Conservation (phyloP, 1,139 yeast species). For the Protomyces pachydermus region DNA sequence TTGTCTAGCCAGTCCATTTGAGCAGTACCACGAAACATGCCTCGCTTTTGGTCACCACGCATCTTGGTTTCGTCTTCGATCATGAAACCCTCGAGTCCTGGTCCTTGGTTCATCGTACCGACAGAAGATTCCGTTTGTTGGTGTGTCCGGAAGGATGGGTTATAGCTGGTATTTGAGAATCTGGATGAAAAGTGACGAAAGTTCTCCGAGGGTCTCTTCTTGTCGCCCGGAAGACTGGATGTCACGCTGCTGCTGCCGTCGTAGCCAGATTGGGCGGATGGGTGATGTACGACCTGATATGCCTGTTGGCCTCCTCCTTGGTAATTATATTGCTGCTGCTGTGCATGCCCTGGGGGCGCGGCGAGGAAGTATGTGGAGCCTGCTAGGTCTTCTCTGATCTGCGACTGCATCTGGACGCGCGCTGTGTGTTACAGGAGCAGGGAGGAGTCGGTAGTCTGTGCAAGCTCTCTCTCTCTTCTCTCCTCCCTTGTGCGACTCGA, state of each 20-base stretch:
- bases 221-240: background rate
- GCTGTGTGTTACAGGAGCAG: too few species aligned
- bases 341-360: conserved; percentile 21
- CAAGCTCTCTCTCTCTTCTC: too few species aligned
- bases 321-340: background rate
- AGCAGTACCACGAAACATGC: conserved; percentile 2
- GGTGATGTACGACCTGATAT: conserved; percentile 6
- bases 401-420: conserved; percentile 12
- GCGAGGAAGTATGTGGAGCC: conserved; percentile 2
- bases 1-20: conserved; percentile 23
- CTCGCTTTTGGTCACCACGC: conserved; percentile 15
- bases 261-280: background rate
- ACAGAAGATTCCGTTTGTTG: background rate
- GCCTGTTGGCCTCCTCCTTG: background rate
- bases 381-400: conserved; percentile 20
- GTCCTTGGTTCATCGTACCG: background rate
- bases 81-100: conserved; percentile 12
- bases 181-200: conserved; percentile 13
- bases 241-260: conserved; percentile 12
- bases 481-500: too few species aligned
- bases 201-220: conserved; percentile 6
- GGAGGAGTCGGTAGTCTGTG: too few species aligned
- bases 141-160: background rate
- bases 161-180: conserved; percentile 23
- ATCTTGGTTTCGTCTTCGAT: conserved; percentile 1